Percentiles rank a stretch among this genome's conserved stretches.
Evolutionary conservation across 2,329 filamentous ascomycete genomes (phyloP).

Genomic region (Ophiosphaerella herpotricha): DNA sequence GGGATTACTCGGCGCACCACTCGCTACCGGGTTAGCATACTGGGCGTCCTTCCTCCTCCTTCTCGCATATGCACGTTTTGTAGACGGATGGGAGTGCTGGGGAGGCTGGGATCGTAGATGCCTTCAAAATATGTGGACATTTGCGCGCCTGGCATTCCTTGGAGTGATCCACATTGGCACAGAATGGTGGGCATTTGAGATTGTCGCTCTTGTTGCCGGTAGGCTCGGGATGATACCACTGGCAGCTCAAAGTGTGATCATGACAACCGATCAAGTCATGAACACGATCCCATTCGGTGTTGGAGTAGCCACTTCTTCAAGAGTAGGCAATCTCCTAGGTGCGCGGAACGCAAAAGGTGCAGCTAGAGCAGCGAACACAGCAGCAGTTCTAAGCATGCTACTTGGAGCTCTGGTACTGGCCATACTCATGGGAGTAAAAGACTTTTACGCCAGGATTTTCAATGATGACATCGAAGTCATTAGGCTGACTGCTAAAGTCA

Average conservation of each 20-base stretch:
- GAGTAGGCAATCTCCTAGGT: conserved; percentile 81
- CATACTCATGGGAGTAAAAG: conserved; percentile 70
- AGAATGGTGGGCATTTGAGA: conserved; percentile 95
- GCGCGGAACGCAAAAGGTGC: conserved; percentile 69
- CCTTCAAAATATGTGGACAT: conserved; percentile 69
- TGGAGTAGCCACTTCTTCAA: conserved; percentile 77
- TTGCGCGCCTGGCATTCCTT: conserved; percentile 73
- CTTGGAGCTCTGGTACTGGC: conserved; percentile 70
- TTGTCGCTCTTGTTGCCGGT: conserved; percentile 81
- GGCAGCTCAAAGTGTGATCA: conserved; percentile 84
- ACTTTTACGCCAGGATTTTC: conserved; percentile 78
- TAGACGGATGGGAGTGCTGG: conserved; percentile 78
- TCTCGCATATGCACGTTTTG: conserved; percentile 71
- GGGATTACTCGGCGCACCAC: conserved; percentile 76
- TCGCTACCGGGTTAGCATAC: conserved; percentile 84
- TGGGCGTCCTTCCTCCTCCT: conserved; percentile 82
- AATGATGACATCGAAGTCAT: conserved; percentile 77
- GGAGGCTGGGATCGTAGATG: conserved; percentile 71
- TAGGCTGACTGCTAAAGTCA: conserved; percentile 72
- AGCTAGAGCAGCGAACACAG: conserved; percentile 72
- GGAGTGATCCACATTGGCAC: conserved; percentile 85
- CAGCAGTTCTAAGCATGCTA: conserved; percentile 72
- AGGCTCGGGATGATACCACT: conserved; percentile 77
- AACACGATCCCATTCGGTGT: conserved; percentile 87
- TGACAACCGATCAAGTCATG: conserved; percentile 85